phyloP scores from a whole-genome alignment of 208 protist genomes.

The Wallacemonas collosoma region DNA sequence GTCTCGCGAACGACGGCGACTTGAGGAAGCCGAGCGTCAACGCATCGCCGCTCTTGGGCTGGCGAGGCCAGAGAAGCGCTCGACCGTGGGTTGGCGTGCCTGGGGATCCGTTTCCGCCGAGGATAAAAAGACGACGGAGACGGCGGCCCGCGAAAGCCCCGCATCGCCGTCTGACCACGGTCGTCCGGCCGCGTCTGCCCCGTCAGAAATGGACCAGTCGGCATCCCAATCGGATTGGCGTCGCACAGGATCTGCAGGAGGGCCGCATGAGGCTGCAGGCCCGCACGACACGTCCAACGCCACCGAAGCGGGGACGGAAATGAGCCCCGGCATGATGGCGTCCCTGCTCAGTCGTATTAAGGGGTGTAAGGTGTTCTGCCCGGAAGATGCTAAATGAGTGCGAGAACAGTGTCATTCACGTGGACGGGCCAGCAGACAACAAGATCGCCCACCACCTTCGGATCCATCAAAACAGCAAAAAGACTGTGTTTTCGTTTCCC shows the following conservation, averaged over 20 bases:
- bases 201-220: no score
- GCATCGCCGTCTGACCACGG: no score
- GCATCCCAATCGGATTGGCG: background rate
- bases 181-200: no score
- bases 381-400: constrained; percentile 49
- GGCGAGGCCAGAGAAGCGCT: constrained; percentile 3
- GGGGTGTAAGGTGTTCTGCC: constrained; percentile 84
- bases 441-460: no score
- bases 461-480: no score
- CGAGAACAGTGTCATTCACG: background rate
- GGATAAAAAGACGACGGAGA: background rate
- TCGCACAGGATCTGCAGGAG: background rate
- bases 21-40: background rate
- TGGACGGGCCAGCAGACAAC: no score
- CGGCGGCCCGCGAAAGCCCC: no score
- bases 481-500: no score
- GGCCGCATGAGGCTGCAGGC: no score
- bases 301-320: background rate
- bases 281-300: background rate
- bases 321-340: constrained; percentile 15
- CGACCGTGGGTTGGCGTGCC: background rate
- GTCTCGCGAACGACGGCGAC: background rate
- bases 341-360: constrained; percentile 64
- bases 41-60: constrained; percentile 12
- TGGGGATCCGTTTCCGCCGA: background rate